Evolutionary conservation across 306 rosid genomes (phyloP), one percentile per base, ranked within the genome.

Genomic region (Vigna trinervia): DNA sequence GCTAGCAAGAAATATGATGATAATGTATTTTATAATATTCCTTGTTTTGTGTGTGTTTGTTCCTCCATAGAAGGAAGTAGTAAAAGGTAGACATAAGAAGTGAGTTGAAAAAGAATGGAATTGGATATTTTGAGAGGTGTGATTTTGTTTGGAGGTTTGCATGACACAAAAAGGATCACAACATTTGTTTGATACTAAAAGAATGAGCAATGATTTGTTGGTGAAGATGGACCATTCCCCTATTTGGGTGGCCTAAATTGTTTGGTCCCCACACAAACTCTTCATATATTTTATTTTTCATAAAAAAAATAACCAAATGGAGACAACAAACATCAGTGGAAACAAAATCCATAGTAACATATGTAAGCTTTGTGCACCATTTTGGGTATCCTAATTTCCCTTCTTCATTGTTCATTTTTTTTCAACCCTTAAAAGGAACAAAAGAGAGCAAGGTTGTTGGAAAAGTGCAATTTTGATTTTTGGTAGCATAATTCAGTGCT

Each of bases 201-300:
- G 20, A 36, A 74, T 74, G 43, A 48, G 58, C 79, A 64, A 54
- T 69, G 19, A 56, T 77, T 71, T 68, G 19, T 48, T 5, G 1
- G 54, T 39, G 66, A 41, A 41, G 12, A 70, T 80, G 81, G 63
- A 54, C 30, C 71, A 71, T 76, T 62, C 74, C 73, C 80, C 66
- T 71, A 62, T 78, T 74, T 63, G 73, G 51, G 79, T 71, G 81
- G 81, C 82, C 84, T 76, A 70, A 71, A 71, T 23, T 71, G n/a
- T 71, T 75, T 71, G 84, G 87, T 76, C 82, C 87, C 83, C 26
- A 17, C 74, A 57, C 19, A 15, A 50, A 50, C 20, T 15, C 8
- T 50, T 50, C 20, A 14, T 4, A 20, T 8, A 43, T 45, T 43
- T 34, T 30, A 32, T 45, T 2, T 45, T 3, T 4, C 54, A 50